Conservation (phyloP, 768 basidiomycete genomes). For the Pisolithus tinctorius region DNA sequence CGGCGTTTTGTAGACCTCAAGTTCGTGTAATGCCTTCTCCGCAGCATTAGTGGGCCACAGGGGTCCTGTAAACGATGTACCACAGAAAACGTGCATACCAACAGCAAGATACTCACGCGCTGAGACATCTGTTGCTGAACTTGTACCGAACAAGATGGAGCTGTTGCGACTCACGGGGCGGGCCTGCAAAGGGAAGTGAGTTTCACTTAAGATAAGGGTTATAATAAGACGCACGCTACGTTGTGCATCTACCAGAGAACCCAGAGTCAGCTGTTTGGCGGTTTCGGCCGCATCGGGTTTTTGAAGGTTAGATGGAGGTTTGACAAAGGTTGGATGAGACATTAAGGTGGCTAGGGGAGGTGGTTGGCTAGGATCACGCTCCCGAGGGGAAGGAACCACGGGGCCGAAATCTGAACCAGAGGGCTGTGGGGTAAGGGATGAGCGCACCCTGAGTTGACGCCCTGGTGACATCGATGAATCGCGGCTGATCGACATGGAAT, state of each 20-base stretch:
- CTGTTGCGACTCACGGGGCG: slow-evolving; percentile 47
- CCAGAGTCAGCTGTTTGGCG: slow-evolving; percentile 42
- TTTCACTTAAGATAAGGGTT: background rate
- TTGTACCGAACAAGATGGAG: slow-evolving; percentile 43
- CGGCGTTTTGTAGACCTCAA: slow-evolving; percentile 76
- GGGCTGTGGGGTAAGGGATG: slow-evolving; percentile 68
- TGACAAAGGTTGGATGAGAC: slow-evolving; percentile 65
- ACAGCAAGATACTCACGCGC: slow-evolving; percentile 23
- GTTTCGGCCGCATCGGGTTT: slow-evolving; percentile 15
- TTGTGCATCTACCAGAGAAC: slow-evolving; percentile 50
- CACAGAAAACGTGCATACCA: slow-evolving; percentile 6
- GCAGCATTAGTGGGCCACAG: slow-evolving; percentile 43
- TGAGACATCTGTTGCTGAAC: slow-evolving; percentile 27
- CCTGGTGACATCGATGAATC: slow-evolving; percentile 43
- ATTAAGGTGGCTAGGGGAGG: slow-evolving; percentile 57
- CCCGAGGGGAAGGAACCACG: slow-evolving; percentile 29
- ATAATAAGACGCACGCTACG: slow-evolving; percentile 40
- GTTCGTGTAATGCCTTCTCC: slow-evolving; percentile 61
- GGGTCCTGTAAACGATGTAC: slow-evolving; percentile 17
- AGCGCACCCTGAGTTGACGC: slow-evolving; percentile 47
- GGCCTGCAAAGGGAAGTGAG: slow-evolving; percentile 27
- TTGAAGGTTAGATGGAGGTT: slow-evolving; percentile 38
- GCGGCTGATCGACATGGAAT: slow-evolving; percentile 25
- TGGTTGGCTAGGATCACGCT: slow-evolving; percentile 59
- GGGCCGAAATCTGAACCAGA: slow-evolving; percentile 37